phyloP scores from a whole-genome alignment of 305 asterid species.

The Andrographis paniculata region DNA sequence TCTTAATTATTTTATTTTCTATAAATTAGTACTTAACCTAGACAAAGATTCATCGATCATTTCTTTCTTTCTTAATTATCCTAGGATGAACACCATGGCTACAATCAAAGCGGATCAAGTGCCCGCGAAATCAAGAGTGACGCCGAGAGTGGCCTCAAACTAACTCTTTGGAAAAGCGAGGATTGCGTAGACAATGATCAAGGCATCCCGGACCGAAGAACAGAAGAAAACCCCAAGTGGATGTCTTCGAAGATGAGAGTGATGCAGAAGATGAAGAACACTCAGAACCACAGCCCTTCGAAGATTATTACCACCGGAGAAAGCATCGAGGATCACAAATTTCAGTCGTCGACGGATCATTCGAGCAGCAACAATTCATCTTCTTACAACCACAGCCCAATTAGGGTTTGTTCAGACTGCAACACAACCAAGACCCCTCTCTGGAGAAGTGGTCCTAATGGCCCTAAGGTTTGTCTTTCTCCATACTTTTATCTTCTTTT shows the following conservation, averaged over 20 bases:
- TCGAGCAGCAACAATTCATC: constrained; percentile 48
- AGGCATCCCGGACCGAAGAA: constrained; percentile 2
- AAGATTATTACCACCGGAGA: constrained; percentile 10
- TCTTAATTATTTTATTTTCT: constrained; percentile 9
- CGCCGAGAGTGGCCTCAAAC: constrained; percentile 30
- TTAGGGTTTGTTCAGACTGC: constrained; percentile 95
- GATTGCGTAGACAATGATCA: constrained; percentile 14
- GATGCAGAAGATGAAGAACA: constrained; percentile 49
- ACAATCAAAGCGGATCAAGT: constrained; percentile 32
- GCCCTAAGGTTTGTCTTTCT: constrained; percentile 61
- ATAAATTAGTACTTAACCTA: too few relatives aligned
- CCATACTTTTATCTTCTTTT: not conserved
- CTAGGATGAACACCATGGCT: constrained; percentile 26
- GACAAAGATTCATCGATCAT: too few relatives aligned
- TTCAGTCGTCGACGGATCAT: constrained; percentile 31
- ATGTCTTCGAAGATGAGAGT: constrained; percentile 56
- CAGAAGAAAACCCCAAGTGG: constrained; percentile 35
- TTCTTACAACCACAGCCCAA: constrained; percentile 38
- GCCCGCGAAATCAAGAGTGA: constrained; percentile 29
- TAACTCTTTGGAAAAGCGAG: constrained; percentile 47
- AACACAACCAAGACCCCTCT: constrained; percentile 95
- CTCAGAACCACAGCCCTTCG: constrained; percentile 8
- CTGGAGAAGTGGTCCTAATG: constrained; percentile 98
- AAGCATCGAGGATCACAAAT: constrained; percentile 23
- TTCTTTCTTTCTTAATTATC: too few relatives aligned